A percentile compares a stretch with the other conserved stretches of the same genome.
phyloP scores from a whole-genome alignment of 139 green algal genomes.

The Helicosporidium sp. region DNA sequence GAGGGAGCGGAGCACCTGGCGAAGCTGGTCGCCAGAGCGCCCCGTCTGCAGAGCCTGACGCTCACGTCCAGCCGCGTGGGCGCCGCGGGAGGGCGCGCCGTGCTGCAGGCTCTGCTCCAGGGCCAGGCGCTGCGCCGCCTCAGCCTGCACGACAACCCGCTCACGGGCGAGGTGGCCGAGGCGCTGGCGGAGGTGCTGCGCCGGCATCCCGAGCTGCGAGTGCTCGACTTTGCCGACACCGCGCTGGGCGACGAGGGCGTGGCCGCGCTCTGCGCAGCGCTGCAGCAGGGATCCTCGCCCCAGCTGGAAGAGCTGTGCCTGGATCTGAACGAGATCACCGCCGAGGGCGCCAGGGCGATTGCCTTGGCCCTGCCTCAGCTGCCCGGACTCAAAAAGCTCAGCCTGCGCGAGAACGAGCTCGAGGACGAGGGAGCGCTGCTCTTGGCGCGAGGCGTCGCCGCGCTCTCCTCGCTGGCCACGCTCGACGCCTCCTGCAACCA shows the following conservation, averaged over 20 bases:
- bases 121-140: slow-evolving; percentile 32
- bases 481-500: slow-evolving; percentile 52
- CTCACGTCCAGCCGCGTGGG: slow-evolving; percentile 57
- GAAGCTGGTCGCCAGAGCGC: too few relatives aligned
- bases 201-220: slow-evolving; percentile 23
- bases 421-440: slow-evolving; percentile 44
- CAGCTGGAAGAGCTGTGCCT: slow-evolving; percentile 50
- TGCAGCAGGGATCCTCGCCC: slow-evolving; percentile 11
- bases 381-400: slow-evolving; percentile 30
- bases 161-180: slow-evolving; percentile 33
- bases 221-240: slow-evolving; percentile 64
- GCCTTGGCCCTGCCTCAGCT: slow-evolving; percentile 28
- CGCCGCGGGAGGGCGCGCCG: slow-evolving; percentile 32
- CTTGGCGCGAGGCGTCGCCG: slow-evolving; percentile 23
- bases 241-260: slow-evolving; percentile 49
- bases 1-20: too few relatives aligned
- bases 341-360: slow-evolving; percentile 26
- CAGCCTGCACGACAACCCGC: slow-evolving; percentile 74
- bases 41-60: too few relatives aligned
- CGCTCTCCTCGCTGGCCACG: slow-evolving; percentile 3
- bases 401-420: slow-evolving; percentile 76
- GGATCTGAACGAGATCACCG: slow-evolving; percentile 60
- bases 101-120: slow-evolving; percentile 28
- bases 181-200: slow-evolving; percentile 16
- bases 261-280: slow-evolving; percentile 22